Conservation (phyloP, 805 yeast genomes). For the Barnettozyma sucrosica region DNA sequence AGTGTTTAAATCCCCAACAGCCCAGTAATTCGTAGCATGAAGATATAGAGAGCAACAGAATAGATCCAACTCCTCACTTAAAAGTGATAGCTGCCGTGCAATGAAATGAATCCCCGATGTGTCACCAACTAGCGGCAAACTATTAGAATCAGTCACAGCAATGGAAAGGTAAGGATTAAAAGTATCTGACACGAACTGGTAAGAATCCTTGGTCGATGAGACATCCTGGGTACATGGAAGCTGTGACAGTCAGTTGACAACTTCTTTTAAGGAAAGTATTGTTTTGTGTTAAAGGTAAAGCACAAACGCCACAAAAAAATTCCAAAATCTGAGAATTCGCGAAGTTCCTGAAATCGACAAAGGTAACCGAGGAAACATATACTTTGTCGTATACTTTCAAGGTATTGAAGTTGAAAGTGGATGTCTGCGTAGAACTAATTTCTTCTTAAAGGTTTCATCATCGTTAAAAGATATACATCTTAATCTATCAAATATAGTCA, state of each 20-base stretch:
- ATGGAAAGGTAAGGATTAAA: not conserved
- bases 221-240: not conserved
- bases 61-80: not conserved
- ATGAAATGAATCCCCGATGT: conserved; percentile 12
- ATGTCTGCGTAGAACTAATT: too few species aligned
- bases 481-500: not conserved
- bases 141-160: not conserved
- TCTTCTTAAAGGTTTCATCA: not conserved
- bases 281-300: not conserved
- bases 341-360: not conserved
- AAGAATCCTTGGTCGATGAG: not conserved
- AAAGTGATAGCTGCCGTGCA: not conserved
- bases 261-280: not conserved
- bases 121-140: conserved; percentile 14
- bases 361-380: not conserved
- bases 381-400: too few species aligned
- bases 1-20: not conserved
- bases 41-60: conserved; percentile 1
- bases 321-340: not conserved
- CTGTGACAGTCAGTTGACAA: not conserved
- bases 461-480: not conserved
- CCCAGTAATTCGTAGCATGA: not conserved
- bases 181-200: not conserved
- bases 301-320: not conserved
- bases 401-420: too few species aligned